phyloP scores from a whole-genome alignment of 2,329 filamentous ascomycete genomes.

The Emergomyces pasteurianus region DNA sequence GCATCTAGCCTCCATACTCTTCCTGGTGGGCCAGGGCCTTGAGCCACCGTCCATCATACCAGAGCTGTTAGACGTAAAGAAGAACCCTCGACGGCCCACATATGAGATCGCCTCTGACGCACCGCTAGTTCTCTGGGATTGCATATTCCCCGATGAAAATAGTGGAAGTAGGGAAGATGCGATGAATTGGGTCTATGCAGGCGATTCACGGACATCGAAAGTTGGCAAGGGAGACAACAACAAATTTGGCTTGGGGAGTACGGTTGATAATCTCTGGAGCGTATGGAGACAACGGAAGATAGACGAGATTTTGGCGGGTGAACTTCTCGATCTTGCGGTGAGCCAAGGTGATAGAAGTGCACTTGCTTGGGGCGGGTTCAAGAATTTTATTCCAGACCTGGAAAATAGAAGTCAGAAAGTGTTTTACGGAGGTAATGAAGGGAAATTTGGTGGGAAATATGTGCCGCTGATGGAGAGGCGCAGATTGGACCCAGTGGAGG shows the following conservation, averaged over 20 bases:
- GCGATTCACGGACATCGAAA: conserved; percentile 44
- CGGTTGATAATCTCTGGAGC: conserved; percentile 68
- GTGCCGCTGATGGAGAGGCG: conserved; percentile 44
- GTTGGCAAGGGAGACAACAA: conserved; percentile 36
- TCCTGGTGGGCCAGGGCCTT: conserved; percentile 78
- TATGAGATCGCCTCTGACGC: conserved; percentile 88
- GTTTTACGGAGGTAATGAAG: conserved; percentile 47
- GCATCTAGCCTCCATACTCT: conserved; percentile 86
- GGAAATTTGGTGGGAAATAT: conserved; percentile 46
- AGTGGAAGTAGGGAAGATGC: conserved; percentile 43
- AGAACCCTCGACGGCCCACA: conserved; percentile 62
- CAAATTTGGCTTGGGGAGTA: conserved; percentile 53
- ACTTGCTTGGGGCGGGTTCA: conserved; percentile 16
- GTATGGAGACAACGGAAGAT: conserved; percentile 77
- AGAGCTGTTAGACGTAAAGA: conserved; percentile 59
- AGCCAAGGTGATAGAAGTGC: conserved; percentile 26
- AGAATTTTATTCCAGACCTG: conserved; percentile 15
- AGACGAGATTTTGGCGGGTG: conserved; percentile 71
- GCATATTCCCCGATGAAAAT: conserved; percentile 59
- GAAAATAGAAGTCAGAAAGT: conserved; percentile 36
- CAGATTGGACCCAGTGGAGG: conserved; percentile 46
- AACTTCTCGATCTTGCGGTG: conserved; percentile 55
- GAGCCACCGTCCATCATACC: conserved; percentile 63
- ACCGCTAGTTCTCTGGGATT: conserved; percentile 92
- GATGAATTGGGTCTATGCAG: conserved; percentile 67